A percentile compares a stretch with the other conserved stretches of the same genome.
phyloP scores from a whole-genome alignment of 2,329 filamentous ascomycete genomes.

The Fusarium tanahbumbuense region DNA sequence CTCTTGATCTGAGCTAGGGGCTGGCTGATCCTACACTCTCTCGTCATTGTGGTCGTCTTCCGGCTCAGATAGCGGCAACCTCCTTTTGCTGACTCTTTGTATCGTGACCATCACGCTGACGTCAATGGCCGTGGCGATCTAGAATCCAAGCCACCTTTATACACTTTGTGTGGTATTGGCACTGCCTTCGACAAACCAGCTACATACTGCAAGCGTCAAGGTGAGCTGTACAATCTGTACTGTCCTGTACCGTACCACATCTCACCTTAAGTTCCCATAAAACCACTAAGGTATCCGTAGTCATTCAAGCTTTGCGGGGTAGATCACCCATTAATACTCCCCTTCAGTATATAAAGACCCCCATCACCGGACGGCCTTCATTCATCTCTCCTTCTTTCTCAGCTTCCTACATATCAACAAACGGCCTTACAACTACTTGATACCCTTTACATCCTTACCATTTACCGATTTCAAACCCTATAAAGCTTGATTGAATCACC shows the following conservation, averaged over 20 bases:
- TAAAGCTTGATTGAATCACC: neutral
- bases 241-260: neutral
- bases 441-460: neutral
- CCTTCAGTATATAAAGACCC: constrained; percentile 35
- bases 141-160: constrained; percentile 30
- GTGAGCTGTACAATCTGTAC: neutral
- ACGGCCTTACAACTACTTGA: neutral
- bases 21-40: constrained; percentile 31
- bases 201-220: constrained; percentile 2
- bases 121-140: constrained; percentile 44
- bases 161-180: constrained; percentile 13
- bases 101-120: constrained; percentile 48
- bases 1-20: constrained; percentile 6
- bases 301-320: constrained; percentile 46
- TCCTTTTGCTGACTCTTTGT: constrained; percentile 15
- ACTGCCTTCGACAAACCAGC: neutral
- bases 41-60: constrained; percentile 29
- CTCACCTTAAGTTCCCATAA: constrained; percentile 3
- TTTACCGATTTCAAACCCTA: neutral
- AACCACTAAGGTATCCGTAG: neutral
- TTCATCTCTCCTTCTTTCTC: neutral
- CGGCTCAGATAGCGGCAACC: constrained; percentile 23
- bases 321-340: constrained; percentile 27
- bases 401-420: neutral
- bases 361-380: neutral